Base-by-base conservation (phyloP, 2,329 filamentous ascomycete genomes). In the Xylaria sp. region DNA sequence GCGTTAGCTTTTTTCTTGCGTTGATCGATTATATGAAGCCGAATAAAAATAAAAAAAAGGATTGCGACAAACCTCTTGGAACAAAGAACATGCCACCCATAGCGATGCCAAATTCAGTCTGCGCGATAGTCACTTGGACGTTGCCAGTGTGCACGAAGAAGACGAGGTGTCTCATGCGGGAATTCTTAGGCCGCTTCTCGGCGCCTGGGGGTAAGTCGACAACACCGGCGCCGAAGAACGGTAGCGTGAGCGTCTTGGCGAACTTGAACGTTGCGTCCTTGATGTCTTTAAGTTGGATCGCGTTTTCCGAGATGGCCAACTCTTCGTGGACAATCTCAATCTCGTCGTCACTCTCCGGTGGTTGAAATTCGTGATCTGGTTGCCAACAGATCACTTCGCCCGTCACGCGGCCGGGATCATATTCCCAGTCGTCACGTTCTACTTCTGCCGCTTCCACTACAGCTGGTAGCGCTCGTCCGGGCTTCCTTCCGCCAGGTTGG, bases 71-170 rank as follows among this genome's bases (percentile, higher is more conserved):
- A 98, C 95, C 95, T 89, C 95, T 89, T 28, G 96, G 96, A 70
- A 99, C 94, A 80, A 97, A 94, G 87, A 93, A 98, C 80, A 94
- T 92, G 63, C 95, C 95, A 50, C 95, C 94, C 74, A 92, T 94
- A 46, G 91, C 90, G 72, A 97, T 94, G 66, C 91, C 90, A 79
- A 99, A 98, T 70, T 86, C 84, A 28, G 88, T 91, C 72, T 92
- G 88, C 73, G 92, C 89, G 57, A 97, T 88, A 34, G 89, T 92
- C 23, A 97, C 94, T 73, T 90, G 85, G 23, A 98, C 94, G 72
- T 92, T 90, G 25, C 96, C 96, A 54, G 88, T 87, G 74, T 94
- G 91, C 37, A 99, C 92, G 75, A 97, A 98, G 80, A 98, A 98
- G 0, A 92, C 91, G 91, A 99, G 96, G 78, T 98, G 94, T 93